Percentiles rank a stretch among this genome's conserved stretches.
phyloP scores from a whole-genome alignment of 2,329 filamentous ascomycete genomes.

The Diplodia intermedia region DNA sequence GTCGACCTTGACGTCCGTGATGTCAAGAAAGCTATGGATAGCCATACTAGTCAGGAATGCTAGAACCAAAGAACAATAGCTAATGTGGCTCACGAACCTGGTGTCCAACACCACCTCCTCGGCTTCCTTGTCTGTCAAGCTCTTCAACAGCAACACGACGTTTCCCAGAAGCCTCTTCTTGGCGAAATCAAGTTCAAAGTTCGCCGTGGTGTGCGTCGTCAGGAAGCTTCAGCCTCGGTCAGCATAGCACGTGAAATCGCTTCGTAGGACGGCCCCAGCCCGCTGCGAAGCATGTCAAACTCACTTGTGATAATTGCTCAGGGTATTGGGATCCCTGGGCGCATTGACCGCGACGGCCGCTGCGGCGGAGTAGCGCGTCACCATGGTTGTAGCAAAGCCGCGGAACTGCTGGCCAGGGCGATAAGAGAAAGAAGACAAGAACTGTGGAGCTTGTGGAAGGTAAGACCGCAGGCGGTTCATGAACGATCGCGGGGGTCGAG shows the following conservation, averaged over 20 bases:
- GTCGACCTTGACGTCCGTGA: conserved; percentile 74
- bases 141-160: conserved; percentile 78
- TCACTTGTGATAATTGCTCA: conserved; percentile 83
- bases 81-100: conserved; percentile 50
- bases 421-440: background rate
- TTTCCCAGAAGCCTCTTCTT: conserved; percentile 77
- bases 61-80: background rate
- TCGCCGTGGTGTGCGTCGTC: conserved; percentile 81
- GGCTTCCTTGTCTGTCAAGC: conserved; percentile 70
- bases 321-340: conserved; percentile 82
- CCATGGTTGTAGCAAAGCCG: conserved; percentile 25
- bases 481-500: background rate
- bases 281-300: background rate
- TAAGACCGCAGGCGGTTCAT: conserved; percentile 30
- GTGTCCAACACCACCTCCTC: conserved; percentile 86
- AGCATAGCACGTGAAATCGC: background rate
- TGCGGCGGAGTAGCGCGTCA: conserved; percentile 3
- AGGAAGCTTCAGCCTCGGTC: conserved; percentile 61
- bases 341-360: conserved; percentile 34
- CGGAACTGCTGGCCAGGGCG: conserved; percentile 19
- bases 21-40: conserved; percentile 68
- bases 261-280: background rate
- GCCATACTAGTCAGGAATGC: background rate
- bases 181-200: conserved; percentile 84
- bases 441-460: conserved; percentile 3